Percentiles rank a stretch among this genome's conserved stretches.
Conservation (phyloP, 495 filamentous ascomycete species). For the Penicillium desertorum region DNA sequence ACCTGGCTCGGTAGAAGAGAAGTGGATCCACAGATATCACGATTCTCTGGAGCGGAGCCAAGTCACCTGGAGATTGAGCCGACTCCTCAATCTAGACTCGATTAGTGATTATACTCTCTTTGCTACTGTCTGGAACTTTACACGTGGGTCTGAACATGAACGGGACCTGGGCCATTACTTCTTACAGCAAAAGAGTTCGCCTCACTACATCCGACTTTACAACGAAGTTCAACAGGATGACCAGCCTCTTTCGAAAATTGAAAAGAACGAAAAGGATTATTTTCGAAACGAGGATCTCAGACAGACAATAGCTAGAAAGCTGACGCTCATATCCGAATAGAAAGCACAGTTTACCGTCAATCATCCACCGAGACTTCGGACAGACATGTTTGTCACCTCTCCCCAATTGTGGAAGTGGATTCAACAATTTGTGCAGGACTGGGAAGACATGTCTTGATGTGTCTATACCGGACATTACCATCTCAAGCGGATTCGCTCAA, state of each 20-base stretch:
- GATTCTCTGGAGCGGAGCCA: slow-evolving; percentile 15
- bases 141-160: slow-evolving; percentile 9
- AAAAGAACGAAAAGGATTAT: slow-evolving; percentile 26
- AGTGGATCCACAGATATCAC: too few species aligned
- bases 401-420: slow-evolving; percentile 27
- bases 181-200: slow-evolving; percentile 14
- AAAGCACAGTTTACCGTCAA: slow-evolving; percentile 20
- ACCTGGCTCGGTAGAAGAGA: too few species aligned
- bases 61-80: slow-evolving; percentile 23
- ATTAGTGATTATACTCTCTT: slow-evolving; percentile 20
- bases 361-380: slow-evolving; percentile 18
- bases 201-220: slow-evolving; percentile 23
- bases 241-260: slow-evolving; percentile 17
- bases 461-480: too few species aligned
- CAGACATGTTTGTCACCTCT: slow-evolving; percentile 28
- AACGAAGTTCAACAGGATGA: slow-evolving; percentile 22
- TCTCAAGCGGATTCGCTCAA: too few species aligned
- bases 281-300: slow-evolving; percentile 21
- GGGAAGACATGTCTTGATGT: slow-evolving; percentile 16
- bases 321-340: slow-evolving; percentile 30
- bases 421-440: slow-evolving; percentile 19
- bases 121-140: slow-evolving; percentile 19
- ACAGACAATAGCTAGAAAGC: slow-evolving; percentile 27
- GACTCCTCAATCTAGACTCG: slow-evolving; percentile 25
- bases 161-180: slow-evolving; percentile 17